Base-by-base conservation (phyloP, 2,329 filamentous ascomycete genomes). In the Colletotrichum tofieldiae region DNA sequence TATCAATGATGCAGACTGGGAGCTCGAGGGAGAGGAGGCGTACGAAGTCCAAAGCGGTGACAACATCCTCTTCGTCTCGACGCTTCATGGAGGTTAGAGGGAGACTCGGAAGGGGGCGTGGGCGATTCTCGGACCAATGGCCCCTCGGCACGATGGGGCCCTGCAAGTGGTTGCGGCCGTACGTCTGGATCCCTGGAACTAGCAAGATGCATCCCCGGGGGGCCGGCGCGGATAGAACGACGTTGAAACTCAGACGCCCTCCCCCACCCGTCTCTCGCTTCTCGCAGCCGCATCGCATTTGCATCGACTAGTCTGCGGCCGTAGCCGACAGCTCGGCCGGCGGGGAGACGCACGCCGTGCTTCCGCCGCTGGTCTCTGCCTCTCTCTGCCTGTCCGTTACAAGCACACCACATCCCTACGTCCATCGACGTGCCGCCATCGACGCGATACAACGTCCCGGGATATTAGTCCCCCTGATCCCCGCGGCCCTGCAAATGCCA, bases 1-100 rank as follows among this genome's bases (percentile, higher is more conserved):
- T 69, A 97, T 99, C 82, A 99, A 99, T 80, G 96, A 99, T 77
- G 94, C 95, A 35, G 96, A 99, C 82, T 99, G 96, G 96, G 96
- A 98, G 82, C 89, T 99, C 16, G 96, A 98, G 83, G 96, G 95
- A 23, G 96, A 98, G 83, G 95, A 96, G 80, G 89, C 91, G 75
- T 98, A 98, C 80, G 92, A 95, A 82, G 84, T 99, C 70, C 91
- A 96, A 83, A 83, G 86, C 73, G 89, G 91, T 71, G 96, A 99
- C 84, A 96, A 93, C 79, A 93, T 99, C 77, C 87, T 98, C 75
- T 99, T 99, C 84, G 95, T 99, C 74, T 98, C 95, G 73, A 99
- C 96, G 23, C 86, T 99, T 73, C 96, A 99, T 82, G 96, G 96
- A 70, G 96, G 96, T 73, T 98, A 89, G 77, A 64, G 37, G 39